phyloP scores from a whole-genome alignment of 2,329 filamentous ascomycete genomes.

The Phaeosphaeriaceae sp. region DNA sequence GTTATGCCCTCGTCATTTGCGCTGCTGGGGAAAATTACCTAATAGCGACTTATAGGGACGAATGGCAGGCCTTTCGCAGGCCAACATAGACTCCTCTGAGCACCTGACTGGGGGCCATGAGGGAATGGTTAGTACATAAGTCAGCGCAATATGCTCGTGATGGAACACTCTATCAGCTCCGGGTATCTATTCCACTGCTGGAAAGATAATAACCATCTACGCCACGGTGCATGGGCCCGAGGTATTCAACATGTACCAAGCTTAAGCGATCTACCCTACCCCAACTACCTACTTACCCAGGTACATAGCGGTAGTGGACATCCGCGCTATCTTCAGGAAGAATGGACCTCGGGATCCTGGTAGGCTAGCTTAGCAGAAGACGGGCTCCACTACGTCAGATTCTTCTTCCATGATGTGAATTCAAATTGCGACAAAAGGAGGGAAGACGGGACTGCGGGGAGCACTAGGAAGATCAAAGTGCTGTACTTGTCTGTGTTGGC shows the following conservation, averaged over 20 bases:
- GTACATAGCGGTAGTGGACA: too few species aligned
- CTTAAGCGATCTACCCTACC: too few species aligned
- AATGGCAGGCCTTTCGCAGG: constrained; percentile 43
- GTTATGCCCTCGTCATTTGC: constrained; percentile 33
- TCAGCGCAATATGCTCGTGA: constrained; percentile 28
- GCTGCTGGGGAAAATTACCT: constrained; percentile 42
- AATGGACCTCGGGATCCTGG: constrained; percentile 13
- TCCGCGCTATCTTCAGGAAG: constrained; percentile 15
- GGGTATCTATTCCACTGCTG: constrained; percentile 8
- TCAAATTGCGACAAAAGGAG: constrained; percentile 18
- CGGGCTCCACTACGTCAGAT: constrained; percentile 24
- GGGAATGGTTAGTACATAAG: constrained; percentile 16
- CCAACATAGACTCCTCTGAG: constrained; percentile 24
- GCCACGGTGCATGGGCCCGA: too few species aligned
- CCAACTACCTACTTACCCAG: too few species aligned
- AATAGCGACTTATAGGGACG: constrained; percentile 40
- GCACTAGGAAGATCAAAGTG: constrained; percentile 29
- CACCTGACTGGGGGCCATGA: constrained; percentile 29
- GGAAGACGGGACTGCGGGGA: constrained; percentile 25
- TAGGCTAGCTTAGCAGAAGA: constrained; percentile 18
- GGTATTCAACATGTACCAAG: constrained; percentile 1
- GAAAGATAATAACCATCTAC: constrained; percentile 9
- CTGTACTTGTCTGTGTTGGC: not conserved
- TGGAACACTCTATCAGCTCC: constrained; percentile 17
- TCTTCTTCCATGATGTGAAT: constrained; percentile 15